These are phyloP conservation scores for Lupinus albus DNA, from an alignment of 306 rosid species.

Conservation along the genomic window DNA sequence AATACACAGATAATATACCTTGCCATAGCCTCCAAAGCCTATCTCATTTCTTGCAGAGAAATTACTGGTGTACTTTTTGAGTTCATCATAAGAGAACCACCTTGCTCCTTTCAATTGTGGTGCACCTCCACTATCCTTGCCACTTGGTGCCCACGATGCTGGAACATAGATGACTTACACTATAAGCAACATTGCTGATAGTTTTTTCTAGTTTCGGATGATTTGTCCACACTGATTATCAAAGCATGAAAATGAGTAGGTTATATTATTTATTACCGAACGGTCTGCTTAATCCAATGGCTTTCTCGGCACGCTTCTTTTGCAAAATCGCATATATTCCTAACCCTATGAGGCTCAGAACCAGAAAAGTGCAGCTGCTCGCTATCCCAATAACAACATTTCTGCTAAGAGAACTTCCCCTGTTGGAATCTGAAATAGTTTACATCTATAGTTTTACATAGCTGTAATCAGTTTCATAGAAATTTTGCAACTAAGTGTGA, in stretches of 20 bases:
- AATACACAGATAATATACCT: slow-evolving; percentile 57
- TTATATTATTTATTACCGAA: slow-evolving; percentile 60
- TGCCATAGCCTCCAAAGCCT: slow-evolving; percentile 96
- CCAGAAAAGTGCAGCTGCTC: slow-evolving; percentile 57
- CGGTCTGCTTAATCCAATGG: slow-evolving; percentile 81
- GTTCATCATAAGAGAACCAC: slow-evolving; percentile 96
- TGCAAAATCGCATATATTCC: slow-evolving; percentile 73
- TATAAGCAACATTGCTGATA: slow-evolving; percentile 25
- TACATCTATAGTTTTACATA: slow-evolving; percentile 38
- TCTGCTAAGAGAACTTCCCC: slow-evolving; percentile 52
- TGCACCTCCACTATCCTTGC: slow-evolving; percentile 90
- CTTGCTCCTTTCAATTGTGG: slow-evolving; percentile 98
- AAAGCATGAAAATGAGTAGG: slow-evolving; percentile 24
- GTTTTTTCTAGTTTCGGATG: slow-evolving; percentile 10
- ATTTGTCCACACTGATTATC: slow-evolving; percentile 13
- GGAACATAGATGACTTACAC: slow-evolving; percentile 35
- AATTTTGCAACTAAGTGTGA: slow-evolving; percentile 5
- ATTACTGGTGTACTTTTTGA: slow-evolving; percentile 70
- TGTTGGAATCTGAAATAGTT: slow-evolving; percentile 49
- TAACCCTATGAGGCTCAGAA: slow-evolving; percentile 67
- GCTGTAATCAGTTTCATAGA: neutral
- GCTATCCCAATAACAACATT: slow-evolving; percentile 61
- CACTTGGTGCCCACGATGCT: slow-evolving; percentile 97
- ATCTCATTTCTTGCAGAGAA: slow-evolving; percentile 72
- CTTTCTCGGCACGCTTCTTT: slow-evolving; percentile 94